These are phyloP conservation scores for Takashimella tepidaria DNA, from an alignment of 1,284 basidiomycete genomes.

Conservation along the genomic window DNA sequence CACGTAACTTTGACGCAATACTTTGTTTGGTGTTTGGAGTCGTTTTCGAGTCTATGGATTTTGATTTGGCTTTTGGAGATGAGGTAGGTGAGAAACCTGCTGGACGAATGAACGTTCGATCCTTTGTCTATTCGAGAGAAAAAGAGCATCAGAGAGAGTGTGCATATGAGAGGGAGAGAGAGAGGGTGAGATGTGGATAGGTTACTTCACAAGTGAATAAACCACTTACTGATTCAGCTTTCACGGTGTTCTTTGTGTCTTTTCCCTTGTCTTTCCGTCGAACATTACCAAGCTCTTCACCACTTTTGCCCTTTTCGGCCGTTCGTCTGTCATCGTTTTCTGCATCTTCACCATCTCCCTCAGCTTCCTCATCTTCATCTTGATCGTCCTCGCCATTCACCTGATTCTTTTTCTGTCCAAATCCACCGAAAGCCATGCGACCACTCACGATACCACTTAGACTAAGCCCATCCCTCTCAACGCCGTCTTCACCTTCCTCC, in stretches of 20 bases:
- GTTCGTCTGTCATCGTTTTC: background rate
- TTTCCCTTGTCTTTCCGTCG: constrained; percentile 8
- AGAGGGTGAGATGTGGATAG: background rate
- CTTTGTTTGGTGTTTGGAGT: background rate
- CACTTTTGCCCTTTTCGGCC: background rate
- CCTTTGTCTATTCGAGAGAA: background rate
- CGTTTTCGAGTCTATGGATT: background rate
- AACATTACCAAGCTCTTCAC: constrained; percentile 2
- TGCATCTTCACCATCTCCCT: constrained; percentile 1
- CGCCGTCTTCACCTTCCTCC: constrained; percentile 4
- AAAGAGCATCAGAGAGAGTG: background rate
- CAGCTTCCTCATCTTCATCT: constrained; percentile 10
- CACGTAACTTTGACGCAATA: background rate
- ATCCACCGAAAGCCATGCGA: constrained; percentile 24
- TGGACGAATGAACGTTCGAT: constrained; percentile 3
- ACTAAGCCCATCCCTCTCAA: too few species aligned
- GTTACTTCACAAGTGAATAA: constrained; percentile 10
- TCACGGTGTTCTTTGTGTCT: background rate
- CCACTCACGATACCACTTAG: constrained; percentile 8
- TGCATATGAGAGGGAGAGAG: background rate
- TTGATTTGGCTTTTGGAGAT: background rate
- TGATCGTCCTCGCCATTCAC: constrained; percentile 9
- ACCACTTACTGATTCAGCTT: background rate
- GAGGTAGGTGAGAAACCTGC: constrained; percentile 4
- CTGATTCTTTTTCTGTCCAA: constrained; percentile 7